Evolutionary conservation across 78 protist species (phyloP).

Genomic region (Protostelium mycophagum): DNA sequence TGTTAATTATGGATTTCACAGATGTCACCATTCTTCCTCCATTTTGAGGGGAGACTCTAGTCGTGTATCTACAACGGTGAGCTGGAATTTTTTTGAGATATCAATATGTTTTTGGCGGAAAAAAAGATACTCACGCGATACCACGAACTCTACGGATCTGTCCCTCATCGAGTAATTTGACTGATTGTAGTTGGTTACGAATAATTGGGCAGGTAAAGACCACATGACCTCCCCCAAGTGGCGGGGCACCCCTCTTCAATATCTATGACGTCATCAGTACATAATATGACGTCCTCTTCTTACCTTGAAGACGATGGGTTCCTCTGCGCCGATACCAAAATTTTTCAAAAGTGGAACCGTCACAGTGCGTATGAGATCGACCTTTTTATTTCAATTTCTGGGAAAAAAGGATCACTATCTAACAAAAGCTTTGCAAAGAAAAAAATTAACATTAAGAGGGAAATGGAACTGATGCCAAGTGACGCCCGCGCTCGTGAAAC

Average conservation of each 20-base stretch:
- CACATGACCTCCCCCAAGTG: constrained; percentile 94
- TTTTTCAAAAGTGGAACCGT: constrained; percentile 74
- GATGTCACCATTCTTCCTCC: constrained; percentile 73
- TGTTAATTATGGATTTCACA: constrained; percentile 62
- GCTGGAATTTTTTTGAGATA: background rate
- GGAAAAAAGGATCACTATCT: too few relatives aligned
- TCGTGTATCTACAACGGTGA: constrained; percentile 10
- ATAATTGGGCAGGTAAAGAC: constrained; percentile 70
- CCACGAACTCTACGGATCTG: constrained; percentile 89
- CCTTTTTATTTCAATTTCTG: too few relatives aligned
- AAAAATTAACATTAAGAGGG: too few relatives aligned
- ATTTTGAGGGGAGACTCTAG: constrained; percentile 80
- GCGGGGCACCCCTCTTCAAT: constrained; percentile 84
- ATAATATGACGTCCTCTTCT: background rate
- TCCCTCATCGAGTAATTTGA: constrained; percentile 73
- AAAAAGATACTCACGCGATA: constrained; percentile 33
- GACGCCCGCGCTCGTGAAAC: background rate
- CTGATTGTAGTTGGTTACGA: constrained; percentile 46
- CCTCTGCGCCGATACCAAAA: constrained; percentile 84
- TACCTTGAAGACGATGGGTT: constrained; percentile 30
- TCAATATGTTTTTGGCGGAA: background rate
- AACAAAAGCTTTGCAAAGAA: too few relatives aligned
- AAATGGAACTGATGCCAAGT: background rate
- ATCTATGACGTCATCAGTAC: constrained; percentile 2
- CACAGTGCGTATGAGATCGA: constrained; percentile 85